Evolutionary conservation across 805 yeast genomes (phyloP), one percentile per base, ranked within the genome.

Genomic region (Starmera amethionina): DNA sequence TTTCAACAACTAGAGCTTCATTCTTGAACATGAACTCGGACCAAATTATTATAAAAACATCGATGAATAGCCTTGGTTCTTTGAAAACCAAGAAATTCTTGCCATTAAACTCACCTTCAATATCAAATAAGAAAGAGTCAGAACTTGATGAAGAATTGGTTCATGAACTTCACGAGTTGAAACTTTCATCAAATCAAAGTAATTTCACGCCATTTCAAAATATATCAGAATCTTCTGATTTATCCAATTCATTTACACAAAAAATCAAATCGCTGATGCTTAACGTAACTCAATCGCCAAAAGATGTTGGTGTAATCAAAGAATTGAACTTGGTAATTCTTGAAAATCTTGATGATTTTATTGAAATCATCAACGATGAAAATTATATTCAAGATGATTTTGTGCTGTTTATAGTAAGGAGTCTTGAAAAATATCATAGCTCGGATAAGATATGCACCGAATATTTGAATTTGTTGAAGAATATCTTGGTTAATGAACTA

Each of bases 91-190:
- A 13, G 3, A 33, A 33, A 9, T 33, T 33, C 12, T 18, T 33
- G 13, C 28, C 35, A 18, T 5, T 33, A 16, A 15, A 33, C 3
- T 16, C 27, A 8, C 11, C 35, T 12, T 30, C 32, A 13, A 15
- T 15, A 30, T 30, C 14, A 30, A 8, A 33, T 3, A 33, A 12
- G 5, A 16, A 33, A 3, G 35, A 33, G 3, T 15, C 6, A 7
- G 35, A 33, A 8, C 27, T 42, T 12, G 47, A 43, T 13, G 34
- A 42, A 3, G 45, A 46, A 5, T 36, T 51, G 10, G 35, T 41
- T 1, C 36, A 41, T 13, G 37, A 44, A 43, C 15, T 32, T 51
- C 27, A 22, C 7, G 27, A 22, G 9, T 22, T 22, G 27, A 22
- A 8, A 22, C 7, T 22, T 22, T 22, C 6, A 8, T 22, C 27